Conservation (phyloP, 177 flowering plant species). For the Vitis hybrid region DNA sequence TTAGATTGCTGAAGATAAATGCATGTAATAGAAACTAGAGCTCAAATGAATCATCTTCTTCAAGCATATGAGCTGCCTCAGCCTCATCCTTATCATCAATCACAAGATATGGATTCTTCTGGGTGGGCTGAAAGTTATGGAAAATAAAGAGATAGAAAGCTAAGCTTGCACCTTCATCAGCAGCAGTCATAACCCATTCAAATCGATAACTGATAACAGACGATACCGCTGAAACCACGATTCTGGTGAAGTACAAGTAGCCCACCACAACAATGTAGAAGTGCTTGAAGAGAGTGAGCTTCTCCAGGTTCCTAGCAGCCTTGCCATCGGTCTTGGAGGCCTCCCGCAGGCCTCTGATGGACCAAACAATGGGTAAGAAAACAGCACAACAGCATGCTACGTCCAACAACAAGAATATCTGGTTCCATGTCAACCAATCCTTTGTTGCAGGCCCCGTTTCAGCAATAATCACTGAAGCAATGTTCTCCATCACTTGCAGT, state of each 20-base stretch:
- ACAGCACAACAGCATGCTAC: slow-evolving; percentile 39
- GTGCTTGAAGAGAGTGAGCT: slow-evolving; percentile 45
- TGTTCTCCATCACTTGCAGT: slow-evolving; percentile 42
- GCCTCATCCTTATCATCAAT: slow-evolving; percentile 44
- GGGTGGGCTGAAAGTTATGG: slow-evolving; percentile 35
- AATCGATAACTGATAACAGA: slow-evolving; percentile 21
- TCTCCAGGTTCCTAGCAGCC: slow-evolving; percentile 43
- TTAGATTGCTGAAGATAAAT: no score
- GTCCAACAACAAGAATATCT: slow-evolving; percentile 39
- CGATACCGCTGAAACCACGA: slow-evolving; percentile 34
- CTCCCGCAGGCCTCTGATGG: slow-evolving; percentile 39
- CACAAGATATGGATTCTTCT: slow-evolving; percentile 39
- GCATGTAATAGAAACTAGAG: slow-evolving; percentile 9
- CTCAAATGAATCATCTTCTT: slow-evolving; percentile 34
- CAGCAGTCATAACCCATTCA: slow-evolving; percentile 27
- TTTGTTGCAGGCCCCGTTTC: slow-evolving; percentile 37
- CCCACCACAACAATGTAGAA: slow-evolving; percentile 38
- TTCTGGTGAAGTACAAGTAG: slow-evolving; percentile 48
- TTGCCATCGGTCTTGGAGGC: slow-evolving; percentile 51
- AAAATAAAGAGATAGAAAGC: slow-evolving; percentile 37
- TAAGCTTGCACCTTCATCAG: slow-evolving; percentile 36
- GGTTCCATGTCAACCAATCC: slow-evolving; percentile 50
- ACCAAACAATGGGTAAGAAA: slow-evolving; percentile 52
- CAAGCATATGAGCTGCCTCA: slow-evolving; percentile 25
- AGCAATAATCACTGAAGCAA: slow-evolving; percentile 34